Percentiles rank a stretch among this genome's conserved stretches.
These are phyloP conservation scores for Artomyces pyxidatus DNA, from an alignment of 768 basidiomycete species.

Conservation along the genomic window DNA sequence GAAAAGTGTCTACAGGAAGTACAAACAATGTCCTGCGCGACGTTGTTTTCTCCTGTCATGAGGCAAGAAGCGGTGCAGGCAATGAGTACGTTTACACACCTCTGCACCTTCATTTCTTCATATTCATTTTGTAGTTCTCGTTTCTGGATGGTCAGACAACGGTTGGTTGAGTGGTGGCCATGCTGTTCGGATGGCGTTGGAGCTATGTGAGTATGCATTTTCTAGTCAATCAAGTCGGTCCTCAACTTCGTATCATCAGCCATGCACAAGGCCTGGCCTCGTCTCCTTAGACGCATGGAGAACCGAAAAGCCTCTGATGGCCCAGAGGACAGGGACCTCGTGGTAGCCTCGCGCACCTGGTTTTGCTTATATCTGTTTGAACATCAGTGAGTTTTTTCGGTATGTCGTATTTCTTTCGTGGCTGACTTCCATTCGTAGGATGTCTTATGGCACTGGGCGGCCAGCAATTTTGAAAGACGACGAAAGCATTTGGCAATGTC, in stretches of 20 bases:
- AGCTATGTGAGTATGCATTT: conserved; percentile 54
- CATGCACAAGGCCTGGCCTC: conserved; percentile 89
- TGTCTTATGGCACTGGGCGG: conserved; percentile 92
- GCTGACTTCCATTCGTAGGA: too few relatives aligned
- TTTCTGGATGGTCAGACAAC: conserved; percentile 92
- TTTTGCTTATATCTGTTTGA: conserved; percentile 92
- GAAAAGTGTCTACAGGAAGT: conserved; percentile 75
- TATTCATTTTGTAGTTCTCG: conserved; percentile 55
- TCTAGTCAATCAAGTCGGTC: neutral
- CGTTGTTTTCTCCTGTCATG: conserved; percentile 79
- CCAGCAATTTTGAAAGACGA: conserved; percentile 91
- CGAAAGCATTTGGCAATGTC: conserved; percentile 79
- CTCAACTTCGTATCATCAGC: conserved; percentile 32
- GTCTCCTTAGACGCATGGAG: conserved; percentile 71
- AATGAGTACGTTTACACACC: conserved; percentile 75
- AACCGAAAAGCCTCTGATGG: conserved; percentile 46
- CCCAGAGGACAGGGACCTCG: conserved; percentile 66
- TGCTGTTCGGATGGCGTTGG: conserved; percentile 96
- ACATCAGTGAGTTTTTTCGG: conserved; percentile 76
- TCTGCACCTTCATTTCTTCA: too few relatives aligned
- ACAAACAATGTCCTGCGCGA: conserved; percentile 75
- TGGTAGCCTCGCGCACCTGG: conserved; percentile 83
- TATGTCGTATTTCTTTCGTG: too few relatives aligned
- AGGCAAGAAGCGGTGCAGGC: conserved; percentile 87
- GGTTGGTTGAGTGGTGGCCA: conserved; percentile 95